Percentiles rank a stretch among this genome's conserved stretches.
Evolutionary conservation across 192 early-diverging fungal genomes (phyloP).

Genomic region (Coemansia sp.): DNA sequence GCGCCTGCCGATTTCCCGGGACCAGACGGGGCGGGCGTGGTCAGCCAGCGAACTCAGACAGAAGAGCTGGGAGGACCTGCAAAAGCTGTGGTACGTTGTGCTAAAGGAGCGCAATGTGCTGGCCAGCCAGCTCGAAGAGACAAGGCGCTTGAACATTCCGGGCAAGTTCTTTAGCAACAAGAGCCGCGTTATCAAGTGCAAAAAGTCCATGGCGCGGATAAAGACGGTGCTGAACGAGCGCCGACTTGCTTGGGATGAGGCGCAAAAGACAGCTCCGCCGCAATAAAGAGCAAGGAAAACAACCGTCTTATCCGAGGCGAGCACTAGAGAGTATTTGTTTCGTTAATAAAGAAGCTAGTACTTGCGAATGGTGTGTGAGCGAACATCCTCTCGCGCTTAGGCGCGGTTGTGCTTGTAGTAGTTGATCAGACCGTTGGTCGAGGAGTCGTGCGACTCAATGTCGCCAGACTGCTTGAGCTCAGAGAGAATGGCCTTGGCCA

Average conservation of each 20-base stretch:
- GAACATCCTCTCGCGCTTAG: no score
- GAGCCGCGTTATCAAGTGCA: slow-evolving; percentile 72
- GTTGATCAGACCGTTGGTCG: slow-evolving; percentile 97
- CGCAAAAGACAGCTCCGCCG: slow-evolving; percentile 16
- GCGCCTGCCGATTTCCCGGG: slow-evolving; percentile 55
- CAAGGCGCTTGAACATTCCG: slow-evolving; percentile 60
- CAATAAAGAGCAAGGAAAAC: background rate
- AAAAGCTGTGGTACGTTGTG: slow-evolving; percentile 92
- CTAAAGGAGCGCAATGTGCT: slow-evolving; percentile 86
- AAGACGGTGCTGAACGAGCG: slow-evolving; percentile 81
- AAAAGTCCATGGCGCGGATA: slow-evolving; percentile 84
- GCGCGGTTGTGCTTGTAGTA: slow-evolving; percentile 68
- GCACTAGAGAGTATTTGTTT: no score
- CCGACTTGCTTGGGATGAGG: slow-evolving; percentile 65
- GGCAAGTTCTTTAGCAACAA: slow-evolving; percentile 63
- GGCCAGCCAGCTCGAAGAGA: slow-evolving; percentile 73
- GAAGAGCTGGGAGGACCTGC: slow-evolving; percentile 97
- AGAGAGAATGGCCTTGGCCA: slow-evolving; percentile 95
- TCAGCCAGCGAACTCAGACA: slow-evolving; percentile 81
- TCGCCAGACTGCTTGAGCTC: slow-evolving; percentile 68
- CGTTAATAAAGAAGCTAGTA: background rate
- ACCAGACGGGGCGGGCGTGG: slow-evolving; percentile 82
- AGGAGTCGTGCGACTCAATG: slow-evolving; percentile 84
- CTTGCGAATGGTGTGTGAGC: no score
- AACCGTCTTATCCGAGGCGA: no score